These are phyloP conservation scores for Neoboletus magnificus DNA, from an alignment of 768 basidiomycete genomes.

Conservation along the genomic window DNA sequence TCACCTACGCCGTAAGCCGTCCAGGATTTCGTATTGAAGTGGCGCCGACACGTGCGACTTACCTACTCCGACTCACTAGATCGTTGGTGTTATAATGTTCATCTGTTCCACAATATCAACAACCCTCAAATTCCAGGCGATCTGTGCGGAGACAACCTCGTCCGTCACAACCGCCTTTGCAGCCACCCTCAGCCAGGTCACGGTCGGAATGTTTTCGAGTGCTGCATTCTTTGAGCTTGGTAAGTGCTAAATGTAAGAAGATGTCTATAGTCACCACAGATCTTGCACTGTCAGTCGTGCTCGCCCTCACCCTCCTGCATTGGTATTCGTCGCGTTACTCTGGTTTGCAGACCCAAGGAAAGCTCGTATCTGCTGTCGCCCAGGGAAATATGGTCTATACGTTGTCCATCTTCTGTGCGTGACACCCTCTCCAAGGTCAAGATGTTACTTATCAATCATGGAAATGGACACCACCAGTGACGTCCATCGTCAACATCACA, in stretches of 20 bases:
- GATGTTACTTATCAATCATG: background rate
- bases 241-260: background rate
- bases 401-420: constrained; percentile 7
- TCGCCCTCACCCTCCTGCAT: constrained; percentile 6
- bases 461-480: background rate
- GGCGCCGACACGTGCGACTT: background rate
- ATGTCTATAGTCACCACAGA: background rate
- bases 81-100: background rate
- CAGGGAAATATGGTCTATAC: constrained; percentile 12
- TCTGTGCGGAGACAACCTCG: constrained; percentile 3
- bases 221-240: constrained; percentile 12
- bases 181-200: constrained; percentile 3
- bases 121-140: constrained; percentile 3
- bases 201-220: constrained; percentile 8
- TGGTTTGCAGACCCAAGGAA: background rate
- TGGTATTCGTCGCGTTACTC: background rate
- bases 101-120: background rate
- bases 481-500: background rate
- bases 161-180: background rate
- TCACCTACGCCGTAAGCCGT: background rate
- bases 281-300: background rate
- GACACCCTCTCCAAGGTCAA: background rate
- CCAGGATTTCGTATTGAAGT: background rate
- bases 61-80: background rate
- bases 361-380: background rate